These are phyloP conservation scores for Sherardia arvensis DNA, from an alignment of 257 asterid species.

Conservation along the genomic window DNA sequence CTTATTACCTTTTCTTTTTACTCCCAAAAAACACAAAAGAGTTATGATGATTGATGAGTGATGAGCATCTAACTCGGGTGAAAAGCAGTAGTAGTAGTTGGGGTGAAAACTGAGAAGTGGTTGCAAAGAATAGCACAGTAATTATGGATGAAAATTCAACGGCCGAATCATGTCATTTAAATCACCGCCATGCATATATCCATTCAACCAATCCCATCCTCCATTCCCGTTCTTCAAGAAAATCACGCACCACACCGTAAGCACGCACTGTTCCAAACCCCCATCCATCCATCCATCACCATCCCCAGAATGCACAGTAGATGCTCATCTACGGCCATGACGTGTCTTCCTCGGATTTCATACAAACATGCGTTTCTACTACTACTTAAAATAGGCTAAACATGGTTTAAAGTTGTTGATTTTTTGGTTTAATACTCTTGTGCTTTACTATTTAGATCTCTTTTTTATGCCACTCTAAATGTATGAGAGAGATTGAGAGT, in stretches of 20 bases:
- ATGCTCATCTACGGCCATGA: constrained; percentile 23
- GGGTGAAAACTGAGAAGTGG: background rate
- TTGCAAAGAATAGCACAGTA: background rate
- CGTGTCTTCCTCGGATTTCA: constrained; percentile 53
- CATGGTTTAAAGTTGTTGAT: too few relatives aligned
- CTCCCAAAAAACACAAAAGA: background rate
- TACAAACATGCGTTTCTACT: too few relatives aligned
- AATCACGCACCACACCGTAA: background rate
- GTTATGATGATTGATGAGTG: background rate
- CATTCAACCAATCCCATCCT: constrained; percentile 47
- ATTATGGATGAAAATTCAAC: background rate
- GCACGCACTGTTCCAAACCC: background rate
- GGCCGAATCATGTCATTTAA: constrained; percentile 11
- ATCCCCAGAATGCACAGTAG: constrained; percentile 21
- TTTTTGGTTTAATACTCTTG: too few relatives aligned
- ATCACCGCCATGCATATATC: constrained; percentile 40
- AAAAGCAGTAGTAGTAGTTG: background rate
- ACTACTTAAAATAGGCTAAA: too few relatives aligned
- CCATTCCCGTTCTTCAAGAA: background rate
- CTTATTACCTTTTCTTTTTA: too few relatives aligned
- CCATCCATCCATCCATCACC: constrained; percentile 22
- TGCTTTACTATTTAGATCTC: too few relatives aligned
- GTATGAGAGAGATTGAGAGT: too few relatives aligned
- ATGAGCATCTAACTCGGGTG: background rate
- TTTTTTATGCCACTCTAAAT: too few relatives aligned